Base-by-base conservation (phyloP, 2,329 filamentous ascomycete species). In the Lasiodiplodia hormozganensis region DNA sequence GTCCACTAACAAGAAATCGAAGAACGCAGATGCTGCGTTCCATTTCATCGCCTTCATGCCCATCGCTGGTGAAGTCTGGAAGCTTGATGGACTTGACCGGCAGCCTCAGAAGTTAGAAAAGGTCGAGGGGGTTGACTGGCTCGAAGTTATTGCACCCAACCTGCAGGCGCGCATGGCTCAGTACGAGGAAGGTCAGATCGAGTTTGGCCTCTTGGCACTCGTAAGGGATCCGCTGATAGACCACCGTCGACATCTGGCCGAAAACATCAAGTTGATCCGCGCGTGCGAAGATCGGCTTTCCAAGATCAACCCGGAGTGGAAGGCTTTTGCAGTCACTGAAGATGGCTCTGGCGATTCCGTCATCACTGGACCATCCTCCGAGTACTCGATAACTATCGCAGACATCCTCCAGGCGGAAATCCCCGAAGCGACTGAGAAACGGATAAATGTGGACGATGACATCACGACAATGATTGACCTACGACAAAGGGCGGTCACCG, bases 41-140 rank as follows among this genome's bases (percentile, higher is more conserved):
- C 95, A 98, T 76, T 98, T 96, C 78, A 91, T 97, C 71, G 94
- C 94, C 7, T 97, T 95, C 75, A 89, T 97, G 36, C 92, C 93
- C 2, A 86, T 89, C 16, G 84, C 86, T n/a, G 89, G 88, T 2
- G 83, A 88, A 68, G 87, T 97, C 16, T 97, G 93, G 93, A 92
- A 94, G 77, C 88, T 98, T 5, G 95, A 98, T 78, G 95, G 95
- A 4, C 83, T 97, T 25, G 89, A 94, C 76, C 83, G 83, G 52
- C 88, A 89, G 71, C 95, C 93, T 3, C 62, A 76, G 62, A 76
- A 54, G 38, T 16, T 18, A 67, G 36, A 68, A 72, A 79, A 82
- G 80, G 25, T 72, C 75, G 80, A 75, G 5, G 77, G 81, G 6
- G 77, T 81, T 5, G 85, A 90, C 73, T 97, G 94, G 94, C 84